phyloP scores from a whole-genome alignment of 2,329 filamentous ascomycete genomes.

The Colletotrichum gigasporum region DNA sequence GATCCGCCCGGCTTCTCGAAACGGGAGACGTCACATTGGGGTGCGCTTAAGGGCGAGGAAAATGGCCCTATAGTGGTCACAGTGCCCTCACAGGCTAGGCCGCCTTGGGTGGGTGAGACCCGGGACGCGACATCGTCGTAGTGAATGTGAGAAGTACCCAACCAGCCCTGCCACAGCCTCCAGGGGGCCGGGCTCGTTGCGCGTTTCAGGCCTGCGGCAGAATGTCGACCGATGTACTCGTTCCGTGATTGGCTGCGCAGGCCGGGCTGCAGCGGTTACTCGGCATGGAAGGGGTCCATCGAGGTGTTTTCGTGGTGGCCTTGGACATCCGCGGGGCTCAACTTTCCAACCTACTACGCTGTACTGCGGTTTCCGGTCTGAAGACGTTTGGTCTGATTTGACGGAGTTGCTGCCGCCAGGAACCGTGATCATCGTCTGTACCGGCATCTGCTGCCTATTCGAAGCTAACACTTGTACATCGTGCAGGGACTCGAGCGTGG shows the following conservation, averaged over 20 bases:
- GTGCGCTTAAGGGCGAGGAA: constrained; percentile 32
- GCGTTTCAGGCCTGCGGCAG: constrained; percentile 37
- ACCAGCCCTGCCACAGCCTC: constrained; percentile 15
- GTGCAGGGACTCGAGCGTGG: no score
- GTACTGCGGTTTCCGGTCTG: background rate
- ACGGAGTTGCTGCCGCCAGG: background rate
- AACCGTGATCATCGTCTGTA: background rate
- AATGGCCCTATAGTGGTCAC: constrained; percentile 29
- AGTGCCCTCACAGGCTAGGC: constrained; percentile 29
- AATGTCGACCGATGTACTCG: constrained; percentile 32
- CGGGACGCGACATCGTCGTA: constrained; percentile 24
- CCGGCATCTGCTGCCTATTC: background rate
- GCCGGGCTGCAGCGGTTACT: constrained; percentile 27
- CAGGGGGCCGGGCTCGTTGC: constrained; percentile 19
- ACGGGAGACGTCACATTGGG: constrained; percentile 39
- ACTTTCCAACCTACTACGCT: no score
- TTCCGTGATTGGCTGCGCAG: constrained; percentile 18
- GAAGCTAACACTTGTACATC: no score
- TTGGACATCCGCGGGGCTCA: background rate
- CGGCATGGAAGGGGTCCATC: constrained; percentile 24
- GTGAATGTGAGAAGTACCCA: constrained; percentile 3
- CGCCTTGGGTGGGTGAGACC: constrained; percentile 28
- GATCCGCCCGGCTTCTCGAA: constrained; percentile 36
- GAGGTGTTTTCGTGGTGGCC: background rate
- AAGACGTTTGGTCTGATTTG: background rate